Percentiles rank a stretch among this genome's conserved stretches.
Conservation (phyloP, 352 stramenopile genomes). For the Globisporangium sylvaticum region DNA sequence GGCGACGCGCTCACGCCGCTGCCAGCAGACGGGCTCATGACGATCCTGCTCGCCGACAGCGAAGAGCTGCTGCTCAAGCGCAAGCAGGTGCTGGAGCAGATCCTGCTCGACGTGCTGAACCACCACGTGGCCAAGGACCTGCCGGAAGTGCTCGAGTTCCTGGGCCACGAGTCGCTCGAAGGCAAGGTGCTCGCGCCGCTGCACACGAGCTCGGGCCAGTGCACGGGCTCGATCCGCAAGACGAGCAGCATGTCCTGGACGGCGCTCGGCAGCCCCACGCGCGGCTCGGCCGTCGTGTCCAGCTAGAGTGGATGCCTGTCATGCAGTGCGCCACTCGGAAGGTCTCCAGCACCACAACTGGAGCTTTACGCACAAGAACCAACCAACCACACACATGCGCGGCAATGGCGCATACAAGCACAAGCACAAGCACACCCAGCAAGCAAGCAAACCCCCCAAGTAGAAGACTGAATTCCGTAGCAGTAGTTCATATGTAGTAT, state of each 20-base stretch:
- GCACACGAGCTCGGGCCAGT: slow-evolving; percentile 41
- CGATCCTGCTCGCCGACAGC: slow-evolving; percentile 67
- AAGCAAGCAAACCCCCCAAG: neutral
- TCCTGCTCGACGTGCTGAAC: slow-evolving; percentile 49
- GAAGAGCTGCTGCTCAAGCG: slow-evolving; percentile 55
- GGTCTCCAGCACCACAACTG: no score
- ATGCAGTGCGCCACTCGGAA: no score
- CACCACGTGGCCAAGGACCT: slow-evolving; percentile 63
- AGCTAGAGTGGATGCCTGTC: neutral
- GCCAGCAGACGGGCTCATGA: slow-evolving; percentile 70
- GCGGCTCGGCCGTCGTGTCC: slow-evolving; percentile 13
- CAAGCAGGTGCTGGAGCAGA: slow-evolving; percentile 55
- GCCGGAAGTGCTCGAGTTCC: slow-evolving; percentile 59
- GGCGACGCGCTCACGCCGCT: slow-evolving; percentile 49
- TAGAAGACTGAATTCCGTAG: neutral
- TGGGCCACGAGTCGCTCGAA: slow-evolving; percentile 49
- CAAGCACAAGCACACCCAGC: neutral
- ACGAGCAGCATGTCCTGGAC: slow-evolving; percentile 67
- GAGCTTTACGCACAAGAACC: neutral
- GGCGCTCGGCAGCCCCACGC: slow-evolving; percentile 21
- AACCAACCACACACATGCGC: neutral
- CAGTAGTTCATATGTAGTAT: neutral
- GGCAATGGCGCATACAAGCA: neutral
- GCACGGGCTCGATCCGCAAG: slow-evolving; percentile 68
- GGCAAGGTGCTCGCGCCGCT: slow-evolving; percentile 45